Evolutionary conservation across 2,329 filamentous ascomycete species (phyloP).

Genomic region (Lachnellula suecica): DNA sequence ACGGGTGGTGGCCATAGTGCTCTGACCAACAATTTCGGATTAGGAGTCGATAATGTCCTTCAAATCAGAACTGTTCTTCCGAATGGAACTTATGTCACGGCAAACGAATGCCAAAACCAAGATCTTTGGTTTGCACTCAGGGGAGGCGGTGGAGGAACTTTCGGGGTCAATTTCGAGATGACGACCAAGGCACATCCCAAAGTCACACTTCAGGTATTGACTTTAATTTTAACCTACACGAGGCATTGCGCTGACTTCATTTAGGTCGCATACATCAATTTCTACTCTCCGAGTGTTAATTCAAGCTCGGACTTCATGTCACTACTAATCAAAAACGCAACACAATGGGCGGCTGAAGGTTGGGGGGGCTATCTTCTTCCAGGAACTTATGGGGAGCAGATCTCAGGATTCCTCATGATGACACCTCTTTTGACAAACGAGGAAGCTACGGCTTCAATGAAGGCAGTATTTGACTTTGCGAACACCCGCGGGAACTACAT

Average conservation of each 20-base stretch:
- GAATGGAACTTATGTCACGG: slow-evolving; percentile 45
- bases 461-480: background rate
- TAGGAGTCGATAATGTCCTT: slow-evolving; percentile 60
- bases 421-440: background rate
- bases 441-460: background rate
- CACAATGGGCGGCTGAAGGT: background rate
- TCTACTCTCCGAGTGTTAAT: background rate
- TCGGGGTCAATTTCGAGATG: slow-evolving; percentile 33
- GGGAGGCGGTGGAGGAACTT: slow-evolving; percentile 43
- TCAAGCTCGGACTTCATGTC: background rate
- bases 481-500: background rate
- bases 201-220: background rate
- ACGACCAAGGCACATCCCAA: background rate
- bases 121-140: slow-evolving; percentile 64
- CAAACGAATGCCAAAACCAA: slow-evolving; percentile 49
- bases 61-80: slow-evolving; percentile 55
- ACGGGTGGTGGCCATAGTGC: slow-evolving; percentile 60
- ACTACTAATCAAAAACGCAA: background rate
- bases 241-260: background rate
- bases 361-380: background rate
- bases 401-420: background rate
- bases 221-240: background rate
- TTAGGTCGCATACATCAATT: background rate
- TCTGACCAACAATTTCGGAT: slow-evolving; percentile 35
- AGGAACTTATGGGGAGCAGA: background rate